Conservation (phyloP, 371 early-diverging fungal genomes). For the Sporodiniella umbellata region DNA sequence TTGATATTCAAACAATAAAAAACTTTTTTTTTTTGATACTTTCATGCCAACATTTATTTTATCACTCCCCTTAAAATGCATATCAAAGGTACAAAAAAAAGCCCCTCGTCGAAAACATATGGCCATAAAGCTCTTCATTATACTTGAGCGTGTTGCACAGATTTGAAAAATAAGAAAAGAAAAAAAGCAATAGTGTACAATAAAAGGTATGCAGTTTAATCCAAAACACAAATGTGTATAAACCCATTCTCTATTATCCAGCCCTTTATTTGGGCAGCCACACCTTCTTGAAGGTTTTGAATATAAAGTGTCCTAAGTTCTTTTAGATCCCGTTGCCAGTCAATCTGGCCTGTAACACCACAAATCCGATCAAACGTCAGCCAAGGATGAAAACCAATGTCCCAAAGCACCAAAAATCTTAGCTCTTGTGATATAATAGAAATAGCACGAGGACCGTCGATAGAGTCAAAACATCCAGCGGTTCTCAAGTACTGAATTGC, state of each 20-base stretch:
- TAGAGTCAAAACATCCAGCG: constrained; percentile 15
- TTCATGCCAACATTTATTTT: no score
- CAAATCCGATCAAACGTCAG: constrained; percentile 6
- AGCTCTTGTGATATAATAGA: constrained; percentile 21
- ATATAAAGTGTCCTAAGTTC: neutral
- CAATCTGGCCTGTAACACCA: constrained; percentile 2
- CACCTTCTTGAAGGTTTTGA: neutral
- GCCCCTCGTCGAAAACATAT: no score
- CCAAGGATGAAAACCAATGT: constrained; percentile 33
- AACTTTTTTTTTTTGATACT: neutral
- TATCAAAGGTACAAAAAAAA: no score
- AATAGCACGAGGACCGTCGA: constrained; percentile 15
- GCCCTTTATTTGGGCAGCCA: neutral
- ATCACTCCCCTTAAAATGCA: no score
- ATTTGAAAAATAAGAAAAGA: neutral
- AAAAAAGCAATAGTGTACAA: neutral
- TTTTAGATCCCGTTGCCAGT: constrained; percentile 11
- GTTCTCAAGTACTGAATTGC: constrained; percentile 12
- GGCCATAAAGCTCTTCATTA: no score
- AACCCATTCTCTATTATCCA: neutral
- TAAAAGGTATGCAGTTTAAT: neutral
- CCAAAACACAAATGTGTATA: neutral
- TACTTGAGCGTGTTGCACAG: no score
- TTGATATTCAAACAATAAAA: constrained; percentile 1
- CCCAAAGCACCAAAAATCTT: constrained; percentile 17